Evolutionary conservation across 2,329 filamentous ascomycete genomes (phyloP), one percentile per base, ranked within the genome.

Genomic region (Hortaea sp.): DNA sequence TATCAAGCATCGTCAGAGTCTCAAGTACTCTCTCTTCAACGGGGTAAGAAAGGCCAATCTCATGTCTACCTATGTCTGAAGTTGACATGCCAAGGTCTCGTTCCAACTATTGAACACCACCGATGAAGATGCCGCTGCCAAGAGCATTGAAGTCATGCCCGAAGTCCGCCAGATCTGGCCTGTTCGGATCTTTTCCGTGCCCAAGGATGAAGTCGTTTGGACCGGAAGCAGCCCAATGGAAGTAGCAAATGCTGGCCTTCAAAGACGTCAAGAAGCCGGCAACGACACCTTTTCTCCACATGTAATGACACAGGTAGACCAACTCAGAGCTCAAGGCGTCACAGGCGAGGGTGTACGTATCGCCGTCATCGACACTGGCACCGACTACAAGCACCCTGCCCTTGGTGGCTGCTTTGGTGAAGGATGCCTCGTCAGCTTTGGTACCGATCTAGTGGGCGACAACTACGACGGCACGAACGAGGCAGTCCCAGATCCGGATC

Each of bases 341-440:
- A 71, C 66, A 1, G 72, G 73, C 13, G 65, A 69, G 37, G 71
- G 72, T 1, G 55, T 71, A 29, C 65, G 64, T 20, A 61, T 75
- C 12, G 71, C 62, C 5, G 57, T 74, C 29, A 59, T 73, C 39
- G 67, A 72, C 48, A 64, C 60, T 13, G 68, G 68, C 7, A 61
- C 81, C 41, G 80, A 84, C 57, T 83, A 82, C 57, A 71, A 66
- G 1, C 79, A 84, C 55, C 76, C 78, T 1, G 76, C 77, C 29
- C 71, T 84, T 0, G 81, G 81, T 32, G 78, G 78, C 41, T 79
- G 79, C 56, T 82, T 82, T 57, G 81, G 80, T 1, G 56, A 68
- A 1, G 76, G 71, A 9, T 82, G 74, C 53, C 66, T 81, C 37
- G 75, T 84, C 12, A 68, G 70, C 3, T 75, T 72, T 48, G 80